Evolutionary conservation across 345 rosid species (phyloP).

Genomic region (Sisymbrium irio): DNA sequence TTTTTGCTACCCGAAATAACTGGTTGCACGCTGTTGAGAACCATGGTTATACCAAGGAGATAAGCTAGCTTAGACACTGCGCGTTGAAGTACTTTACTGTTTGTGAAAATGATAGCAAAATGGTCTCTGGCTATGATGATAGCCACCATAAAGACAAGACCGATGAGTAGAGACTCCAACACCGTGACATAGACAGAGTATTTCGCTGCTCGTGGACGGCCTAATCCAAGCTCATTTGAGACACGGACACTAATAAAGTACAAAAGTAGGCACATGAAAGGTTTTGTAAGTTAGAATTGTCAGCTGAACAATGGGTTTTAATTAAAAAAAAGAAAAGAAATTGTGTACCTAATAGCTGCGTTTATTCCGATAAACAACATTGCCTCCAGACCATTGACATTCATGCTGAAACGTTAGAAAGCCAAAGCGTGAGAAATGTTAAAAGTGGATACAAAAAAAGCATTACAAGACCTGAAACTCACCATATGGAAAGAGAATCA

Average conservation of each 20-base stretch:
- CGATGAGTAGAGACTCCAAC: conserved; percentile 56
- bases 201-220: conserved; percentile 74
- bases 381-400: conserved; percentile 67
- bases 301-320: neutral
- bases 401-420: conserved; percentile 51
- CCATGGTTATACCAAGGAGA: conserved; percentile 76
- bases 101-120: conserved; percentile 62
- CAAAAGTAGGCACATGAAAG: neutral
- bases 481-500: conserved; percentile 82
- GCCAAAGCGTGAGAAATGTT: neutral
- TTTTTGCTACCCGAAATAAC: conserved; percentile 63
- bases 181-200: conserved; percentile 61
- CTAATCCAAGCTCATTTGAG: conserved; percentile 76
- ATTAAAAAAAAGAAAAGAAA: too few relatives aligned
- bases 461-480: conserved; percentile 22
- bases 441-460: neutral
- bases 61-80: conserved; percentile 61
- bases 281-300: neutral
- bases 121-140: conserved; percentile 51
- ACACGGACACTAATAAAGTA: conserved; percentile 56
- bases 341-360: conserved; percentile 60
- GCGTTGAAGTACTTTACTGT: conserved; percentile 43
- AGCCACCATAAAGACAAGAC: conserved; percentile 57
- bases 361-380: conserved; percentile 83
- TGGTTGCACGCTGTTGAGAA: conserved; percentile 83